Conservation (phyloP, 1,284 basidiomycete species). For the Cryptococcus floricola region DNA sequence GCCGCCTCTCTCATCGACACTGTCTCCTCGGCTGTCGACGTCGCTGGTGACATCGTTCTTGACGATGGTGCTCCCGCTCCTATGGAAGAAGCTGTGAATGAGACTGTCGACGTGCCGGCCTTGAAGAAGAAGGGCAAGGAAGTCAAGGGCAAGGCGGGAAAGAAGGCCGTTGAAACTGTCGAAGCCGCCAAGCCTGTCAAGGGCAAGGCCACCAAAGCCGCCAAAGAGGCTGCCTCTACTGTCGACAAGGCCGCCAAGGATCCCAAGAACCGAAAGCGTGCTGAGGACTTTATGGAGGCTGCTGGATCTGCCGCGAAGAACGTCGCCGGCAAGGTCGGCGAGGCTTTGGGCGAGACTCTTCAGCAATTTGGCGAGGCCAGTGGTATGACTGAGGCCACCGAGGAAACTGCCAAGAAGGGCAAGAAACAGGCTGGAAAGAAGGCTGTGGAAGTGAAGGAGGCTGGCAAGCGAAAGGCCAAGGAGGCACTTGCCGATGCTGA, state of each 20-base stretch:
- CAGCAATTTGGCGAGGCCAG: slow-evolving; percentile 30
- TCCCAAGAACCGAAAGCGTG: slow-evolving; percentile 42
- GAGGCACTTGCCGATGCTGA: slow-evolving; percentile 11
- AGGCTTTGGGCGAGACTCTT: slow-evolving; percentile 41
- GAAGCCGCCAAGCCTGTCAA: slow-evolving; percentile 17
- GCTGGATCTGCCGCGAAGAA: slow-evolving; percentile 30
- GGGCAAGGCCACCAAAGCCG: slow-evolving; percentile 22
- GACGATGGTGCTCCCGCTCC: slow-evolving; percentile 30
- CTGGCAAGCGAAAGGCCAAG: slow-evolving; percentile 21
- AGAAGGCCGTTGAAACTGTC: slow-evolving; percentile 20
- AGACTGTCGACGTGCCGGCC: slow-evolving; percentile 22
- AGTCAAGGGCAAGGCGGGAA: slow-evolving; percentile 13
- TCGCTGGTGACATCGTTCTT: slow-evolving; percentile 35
- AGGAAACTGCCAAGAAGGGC: slow-evolving; percentile 10
- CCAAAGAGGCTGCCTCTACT: slow-evolving; percentile 15
- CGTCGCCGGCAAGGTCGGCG: slow-evolving; percentile 40
- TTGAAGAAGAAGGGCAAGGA: slow-evolving; percentile 24
- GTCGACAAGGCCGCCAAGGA: slow-evolving; percentile 24
- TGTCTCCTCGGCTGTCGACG: slow-evolving; percentile 26
- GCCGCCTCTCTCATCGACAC: slow-evolving; percentile 20
- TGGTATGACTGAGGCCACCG: slow-evolving; percentile 20
- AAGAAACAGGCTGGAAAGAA: slow-evolving; percentile 15
- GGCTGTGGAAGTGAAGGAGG: slow-evolving; percentile 12
- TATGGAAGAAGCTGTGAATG: slow-evolving; percentile 17
- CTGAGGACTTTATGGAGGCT: slow-evolving; percentile 38